These are phyloP conservation scores for Trichodelitschia bisporula DNA, from an alignment of 495 filamentous ascomycete genomes.

Conservation along the genomic window DNA sequence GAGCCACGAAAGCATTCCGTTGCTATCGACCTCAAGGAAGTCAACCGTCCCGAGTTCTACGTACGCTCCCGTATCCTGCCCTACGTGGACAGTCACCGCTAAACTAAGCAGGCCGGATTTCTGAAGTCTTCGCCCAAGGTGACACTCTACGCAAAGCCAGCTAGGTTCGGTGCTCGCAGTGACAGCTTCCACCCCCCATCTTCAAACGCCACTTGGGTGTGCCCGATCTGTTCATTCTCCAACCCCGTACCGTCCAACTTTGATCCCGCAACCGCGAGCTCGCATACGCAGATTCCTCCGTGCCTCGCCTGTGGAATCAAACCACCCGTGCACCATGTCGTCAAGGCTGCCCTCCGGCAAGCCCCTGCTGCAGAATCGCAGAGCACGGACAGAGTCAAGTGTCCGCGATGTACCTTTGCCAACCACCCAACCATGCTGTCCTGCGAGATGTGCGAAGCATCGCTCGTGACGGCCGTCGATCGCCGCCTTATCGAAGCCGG, in stretches of 20 bases:
- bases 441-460: slow-evolving; percentile 80
- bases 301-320: slow-evolving; percentile 90
- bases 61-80: slow-evolving; percentile 26
- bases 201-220: slow-evolving; percentile 76
- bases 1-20: slow-evolving; percentile 71
- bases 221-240: slow-evolving; percentile 92
- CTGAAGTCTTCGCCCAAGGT: slow-evolving; percentile 89
- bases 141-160: slow-evolving; percentile 53
- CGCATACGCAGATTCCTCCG: slow-evolving; percentile 52
- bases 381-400: slow-evolving; percentile 25
- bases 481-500: slow-evolving; percentile 20
- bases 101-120: slow-evolving; percentile 66
- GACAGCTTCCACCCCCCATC: slow-evolving; percentile 16
- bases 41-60: slow-evolving; percentile 79
- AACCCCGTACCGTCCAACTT: slow-evolving; percentile 89
- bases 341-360: slow-evolving; percentile 38
- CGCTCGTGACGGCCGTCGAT: slow-evolving; percentile 30
- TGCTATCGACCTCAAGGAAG: slow-evolving; percentile 67
- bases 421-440: slow-evolving; percentile 72
- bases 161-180: slow-evolving; percentile 21
- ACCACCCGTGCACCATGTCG: slow-evolving; percentile 51
- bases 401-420: slow-evolving; percentile 77
- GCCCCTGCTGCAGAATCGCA: slow-evolving; percentile 1
- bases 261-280: slow-evolving; percentile 50
- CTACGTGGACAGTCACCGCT: too few species aligned